These are phyloP conservation scores for Talaromyces pinophilus DNA, from an alignment of 2,329 filamentous ascomycete genomes.

Conservation along the genomic window DNA sequence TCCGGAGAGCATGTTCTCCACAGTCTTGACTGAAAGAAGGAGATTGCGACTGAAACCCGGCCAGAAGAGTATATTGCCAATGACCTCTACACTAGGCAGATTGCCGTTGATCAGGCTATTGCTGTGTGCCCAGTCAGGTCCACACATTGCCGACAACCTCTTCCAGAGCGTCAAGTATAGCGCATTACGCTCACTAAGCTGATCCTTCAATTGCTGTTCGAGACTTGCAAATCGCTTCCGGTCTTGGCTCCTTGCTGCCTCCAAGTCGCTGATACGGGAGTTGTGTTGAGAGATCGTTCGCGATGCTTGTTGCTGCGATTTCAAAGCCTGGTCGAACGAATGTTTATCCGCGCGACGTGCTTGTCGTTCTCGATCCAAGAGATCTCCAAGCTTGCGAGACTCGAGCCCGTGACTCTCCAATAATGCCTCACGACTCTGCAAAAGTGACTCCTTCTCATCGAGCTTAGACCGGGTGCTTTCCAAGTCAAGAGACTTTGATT, in stretches of 20 bases:
- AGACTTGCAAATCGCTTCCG: constrained; percentile 73
- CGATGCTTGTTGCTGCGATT: constrained; percentile 83
- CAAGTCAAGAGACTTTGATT: constrained; percentile 78
- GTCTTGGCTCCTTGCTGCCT: constrained; percentile 74
- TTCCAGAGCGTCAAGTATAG: constrained; percentile 90
- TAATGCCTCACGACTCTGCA: constrained; percentile 84
- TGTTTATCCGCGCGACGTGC: constrained; percentile 82
- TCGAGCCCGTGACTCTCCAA: constrained; percentile 89
- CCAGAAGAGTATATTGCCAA: constrained; percentile 73
- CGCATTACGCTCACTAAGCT: constrained; percentile 85
- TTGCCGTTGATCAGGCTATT: constrained; percentile 88
- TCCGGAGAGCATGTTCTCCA: constrained; percentile 75
- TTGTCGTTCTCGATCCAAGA: constrained; percentile 87
- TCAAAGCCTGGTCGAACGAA: constrained; percentile 84
- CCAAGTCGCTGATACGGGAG: constrained; percentile 79
- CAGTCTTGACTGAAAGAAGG: constrained; percentile 78
- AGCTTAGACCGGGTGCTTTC: constrained; percentile 74
- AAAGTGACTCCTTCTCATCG: constrained; percentile 85
- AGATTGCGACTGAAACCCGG: constrained; percentile 90
- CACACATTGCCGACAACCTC: constrained; percentile 79
- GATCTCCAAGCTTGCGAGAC: constrained; percentile 76
- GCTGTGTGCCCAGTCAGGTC: constrained; percentile 85
- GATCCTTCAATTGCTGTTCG: constrained; percentile 80
- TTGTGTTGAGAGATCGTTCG: constrained; percentile 84
- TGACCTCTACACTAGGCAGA: constrained; percentile 79